Conservation (phyloP, 805 yeast genomes). For the Candida nemodendra region DNA sequence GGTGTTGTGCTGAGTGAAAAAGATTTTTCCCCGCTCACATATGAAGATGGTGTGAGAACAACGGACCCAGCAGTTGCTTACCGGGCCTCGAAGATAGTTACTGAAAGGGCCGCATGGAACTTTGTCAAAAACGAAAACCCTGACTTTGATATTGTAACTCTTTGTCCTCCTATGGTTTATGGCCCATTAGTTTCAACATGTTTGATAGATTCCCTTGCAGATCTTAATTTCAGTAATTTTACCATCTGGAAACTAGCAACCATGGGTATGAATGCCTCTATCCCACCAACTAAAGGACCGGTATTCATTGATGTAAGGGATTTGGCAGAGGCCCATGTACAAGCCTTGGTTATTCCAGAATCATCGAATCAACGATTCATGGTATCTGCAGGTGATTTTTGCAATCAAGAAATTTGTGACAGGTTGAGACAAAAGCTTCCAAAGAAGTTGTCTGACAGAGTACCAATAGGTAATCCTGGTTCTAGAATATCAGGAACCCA, state of each 20-base stretch:
- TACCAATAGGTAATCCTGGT: conserved; percentile 27
- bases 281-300: conserved; percentile 31
- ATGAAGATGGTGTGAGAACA: conserved; percentile 42
- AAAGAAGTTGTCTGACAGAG: conserved; percentile 7
- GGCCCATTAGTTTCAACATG: conserved; percentile 51
- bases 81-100: conserved; percentile 59
- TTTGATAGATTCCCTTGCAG: conserved; percentile 21
- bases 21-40: conserved; percentile 53
- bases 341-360: conserved; percentile 28
- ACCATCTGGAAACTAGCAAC: conserved; percentile 33
- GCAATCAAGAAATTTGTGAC: conserved; percentile 30
- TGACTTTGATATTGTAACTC: conserved; percentile 42
- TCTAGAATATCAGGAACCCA: conserved; percentile 23
- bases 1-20: conserved; percentile 41
- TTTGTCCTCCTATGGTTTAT: conserved; percentile 56
- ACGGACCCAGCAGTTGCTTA: conserved; percentile 44
- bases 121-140: conserved; percentile 38
- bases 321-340: conserved; percentile 41
- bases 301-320: conserved; percentile 42
- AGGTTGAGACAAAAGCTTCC: conserved; percentile 18
- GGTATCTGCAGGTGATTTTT: conserved; percentile 31
- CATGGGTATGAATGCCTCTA: conserved; percentile 26
- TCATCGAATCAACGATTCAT: conserved; percentile 33
- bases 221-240: conserved; percentile 37
- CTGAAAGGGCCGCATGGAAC: conserved; percentile 63